Conservation (phyloP, 1,284 basidiomycete species). For the Trichosporon sp. region DNA sequence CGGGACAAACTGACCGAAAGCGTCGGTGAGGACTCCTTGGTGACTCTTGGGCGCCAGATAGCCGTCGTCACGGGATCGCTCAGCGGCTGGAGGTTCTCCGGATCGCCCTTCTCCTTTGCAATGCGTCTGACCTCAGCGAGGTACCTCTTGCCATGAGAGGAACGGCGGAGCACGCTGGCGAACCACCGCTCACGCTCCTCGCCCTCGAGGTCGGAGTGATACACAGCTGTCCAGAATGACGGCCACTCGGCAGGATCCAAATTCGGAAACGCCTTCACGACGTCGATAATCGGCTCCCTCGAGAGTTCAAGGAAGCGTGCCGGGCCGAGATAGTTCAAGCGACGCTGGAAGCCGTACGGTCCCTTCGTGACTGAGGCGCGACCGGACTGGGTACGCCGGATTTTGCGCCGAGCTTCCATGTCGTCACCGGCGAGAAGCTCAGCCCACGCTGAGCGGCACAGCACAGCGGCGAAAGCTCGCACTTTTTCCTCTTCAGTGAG, state of each 20-base stretch:
- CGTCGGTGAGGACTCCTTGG: neutral
- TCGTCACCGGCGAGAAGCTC: neutral
- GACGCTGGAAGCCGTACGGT: neutral
- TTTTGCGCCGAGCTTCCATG: neutral
- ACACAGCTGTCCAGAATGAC: neutral
- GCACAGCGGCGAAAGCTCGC: neutral
- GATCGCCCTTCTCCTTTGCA: neutral
- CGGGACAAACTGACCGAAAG: too few species aligned
- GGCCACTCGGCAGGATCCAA: neutral
- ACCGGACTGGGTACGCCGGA: neutral
- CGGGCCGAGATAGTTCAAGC: neutral
- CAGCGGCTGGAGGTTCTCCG: neutral
- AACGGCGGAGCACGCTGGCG: neutral
- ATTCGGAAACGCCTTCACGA: neutral
- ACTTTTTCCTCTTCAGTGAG: neutral
- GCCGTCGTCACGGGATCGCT: neutral
- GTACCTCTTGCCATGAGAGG: neutral
- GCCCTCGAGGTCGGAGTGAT: neutral
- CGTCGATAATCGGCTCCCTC: neutral
- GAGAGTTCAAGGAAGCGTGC: neutral
- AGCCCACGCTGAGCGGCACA: neutral
- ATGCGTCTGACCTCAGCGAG: neutral
- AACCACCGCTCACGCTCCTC: neutral
- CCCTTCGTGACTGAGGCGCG: neutral
- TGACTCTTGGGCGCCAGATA: neutral